phyloP scores from a whole-genome alignment of 208 protist genomes.

The Leishmania major region DNA sequence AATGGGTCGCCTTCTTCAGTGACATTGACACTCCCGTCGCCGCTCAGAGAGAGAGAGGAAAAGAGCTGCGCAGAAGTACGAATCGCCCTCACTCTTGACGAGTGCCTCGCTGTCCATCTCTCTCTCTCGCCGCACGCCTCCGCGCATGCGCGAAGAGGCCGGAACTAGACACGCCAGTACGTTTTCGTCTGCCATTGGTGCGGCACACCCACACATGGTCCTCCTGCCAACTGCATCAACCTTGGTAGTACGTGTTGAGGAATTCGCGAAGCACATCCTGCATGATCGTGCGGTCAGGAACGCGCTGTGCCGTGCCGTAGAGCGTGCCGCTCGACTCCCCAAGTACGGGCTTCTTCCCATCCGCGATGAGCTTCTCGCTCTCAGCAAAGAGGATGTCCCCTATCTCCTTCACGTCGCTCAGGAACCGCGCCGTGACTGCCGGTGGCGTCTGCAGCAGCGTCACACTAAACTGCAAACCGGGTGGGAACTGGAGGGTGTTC shows the following conservation, averaged over 20 bases:
- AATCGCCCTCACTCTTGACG: neutral
- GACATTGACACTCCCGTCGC: neutral
- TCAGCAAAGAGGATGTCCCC: conserved; percentile 48
- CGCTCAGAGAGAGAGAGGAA: neutral
- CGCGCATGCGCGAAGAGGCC: neutral
- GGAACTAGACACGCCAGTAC: too few species aligned
- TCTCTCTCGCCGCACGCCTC: neutral
- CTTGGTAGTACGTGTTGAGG: conserved; percentile 83
- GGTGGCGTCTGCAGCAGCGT: conserved; percentile 87
- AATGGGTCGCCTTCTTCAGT: neutral
- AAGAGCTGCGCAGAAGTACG: neutral
- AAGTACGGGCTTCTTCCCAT: conserved; percentile 39
- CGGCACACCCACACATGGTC: neutral
- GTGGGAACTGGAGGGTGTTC: conserved; percentile 94
- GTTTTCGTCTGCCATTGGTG: neutral
- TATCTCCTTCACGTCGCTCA: conserved; percentile 70
- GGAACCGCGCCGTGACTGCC: conserved; percentile 76
- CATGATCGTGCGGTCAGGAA: conserved; percentile 93
- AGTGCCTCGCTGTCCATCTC: neutral
- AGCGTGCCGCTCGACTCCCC: conserved; percentile 71
- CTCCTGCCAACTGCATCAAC: conserved; percentile 11
- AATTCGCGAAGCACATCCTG: conserved; percentile 85
- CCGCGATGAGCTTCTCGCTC: conserved; percentile 29
- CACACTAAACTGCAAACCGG: conserved; percentile 92
- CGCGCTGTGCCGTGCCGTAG: conserved; percentile 92